These are phyloP conservation scores for Colletotrichum godetiae DNA, from an alignment of 2,329 filamentous ascomycete species.

Conservation along the genomic window DNA sequence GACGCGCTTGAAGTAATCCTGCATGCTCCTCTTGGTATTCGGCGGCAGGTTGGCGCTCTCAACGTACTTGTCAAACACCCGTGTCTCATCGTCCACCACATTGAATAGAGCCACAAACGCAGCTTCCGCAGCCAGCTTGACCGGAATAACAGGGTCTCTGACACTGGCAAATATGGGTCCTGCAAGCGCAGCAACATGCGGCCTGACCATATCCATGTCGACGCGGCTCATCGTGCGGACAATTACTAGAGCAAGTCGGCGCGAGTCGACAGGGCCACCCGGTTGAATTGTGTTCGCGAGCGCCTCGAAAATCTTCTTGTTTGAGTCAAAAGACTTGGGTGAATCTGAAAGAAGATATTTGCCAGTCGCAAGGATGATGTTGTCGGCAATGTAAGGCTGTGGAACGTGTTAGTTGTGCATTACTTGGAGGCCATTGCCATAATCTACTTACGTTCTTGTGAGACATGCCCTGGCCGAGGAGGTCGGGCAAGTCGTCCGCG, in stretches of 20 bases:
- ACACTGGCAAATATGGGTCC: conserved; percentile 90
- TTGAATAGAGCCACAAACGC: conserved; percentile 92
- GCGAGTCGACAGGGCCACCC: conserved; percentile 82
- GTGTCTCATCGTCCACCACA: conserved; percentile 86
- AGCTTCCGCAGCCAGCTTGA: conserved; percentile 94
- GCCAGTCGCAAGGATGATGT: conserved; percentile 87
- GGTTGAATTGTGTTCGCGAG: conserved; percentile 81
- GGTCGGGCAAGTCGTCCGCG: conserved; percentile 78
- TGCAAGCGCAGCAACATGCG: conserved; percentile 83
- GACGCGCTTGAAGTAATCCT: conserved; percentile 97
- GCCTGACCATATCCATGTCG: conserved; percentile 82
- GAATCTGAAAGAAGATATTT: conserved; percentile 84
- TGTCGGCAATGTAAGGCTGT: conserved; percentile 86
- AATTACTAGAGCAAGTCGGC: conserved; percentile 87
- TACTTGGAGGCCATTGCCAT: background rate
- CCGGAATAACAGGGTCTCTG: conserved; percentile 90
- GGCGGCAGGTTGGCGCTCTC: conserved; percentile 74
- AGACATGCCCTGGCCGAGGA: conserved; percentile 83
- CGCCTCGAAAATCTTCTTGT: conserved; percentile 83
- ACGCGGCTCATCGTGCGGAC: conserved; percentile 85
- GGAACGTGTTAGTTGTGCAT: conserved; percentile 36
- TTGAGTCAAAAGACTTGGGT: conserved; percentile 77
- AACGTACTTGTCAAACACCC: conserved; percentile 93
- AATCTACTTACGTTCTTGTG: conserved; percentile 75
- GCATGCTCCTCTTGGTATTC: conserved; percentile 87